Conservation (phyloP, 805 yeast species). For the Schwanniomyces yamadae region DNA sequence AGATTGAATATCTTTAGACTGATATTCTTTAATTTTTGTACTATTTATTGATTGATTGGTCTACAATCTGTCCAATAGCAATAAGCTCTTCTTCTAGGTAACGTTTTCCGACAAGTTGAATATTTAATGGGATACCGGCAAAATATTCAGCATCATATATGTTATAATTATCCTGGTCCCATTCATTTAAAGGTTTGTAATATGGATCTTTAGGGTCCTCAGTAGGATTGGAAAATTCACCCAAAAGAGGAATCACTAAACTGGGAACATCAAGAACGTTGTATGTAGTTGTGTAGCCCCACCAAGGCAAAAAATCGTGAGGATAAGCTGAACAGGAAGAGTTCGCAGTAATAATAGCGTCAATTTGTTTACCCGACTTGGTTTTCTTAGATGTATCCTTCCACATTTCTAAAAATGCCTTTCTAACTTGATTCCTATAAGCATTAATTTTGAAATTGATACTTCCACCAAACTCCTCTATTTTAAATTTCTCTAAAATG, state of each 20-base stretch:
- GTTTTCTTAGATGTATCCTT: slow-evolving; percentile 14
- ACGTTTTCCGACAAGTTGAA: slow-evolving; percentile 1
- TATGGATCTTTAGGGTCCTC: not conserved
- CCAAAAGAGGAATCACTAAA: slow-evolving; percentile 1
- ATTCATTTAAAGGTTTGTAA: slow-evolving; percentile 1
- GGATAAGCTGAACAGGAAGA: slow-evolving; percentile 45
- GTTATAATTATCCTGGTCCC: slow-evolving; percentile 1
- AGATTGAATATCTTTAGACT: too few species aligned
- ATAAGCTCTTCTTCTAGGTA: slow-evolving; percentile 2
- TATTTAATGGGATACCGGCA: slow-evolving; percentile 1
- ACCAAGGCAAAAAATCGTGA: slow-evolving; percentile 12
- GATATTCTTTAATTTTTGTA: too few species aligned
- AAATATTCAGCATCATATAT: slow-evolving; percentile 1
- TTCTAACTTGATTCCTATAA: slow-evolving; percentile 35
- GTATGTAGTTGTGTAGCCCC: slow-evolving; percentile 3
- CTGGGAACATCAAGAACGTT: slow-evolving; percentile 2
- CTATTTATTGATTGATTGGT: too few species aligned
- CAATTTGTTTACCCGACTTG: slow-evolving; percentile 45
- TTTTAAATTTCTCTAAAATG: too few species aligned
- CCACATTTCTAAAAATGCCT: slow-evolving; percentile 34
- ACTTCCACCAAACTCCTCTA: slow-evolving; percentile 39
- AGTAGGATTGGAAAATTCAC: not conserved
- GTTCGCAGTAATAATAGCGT: slow-evolving; percentile 48
- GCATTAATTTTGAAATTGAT: slow-evolving; percentile 42
- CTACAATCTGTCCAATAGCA: slow-evolving; percentile 2